These are phyloP conservation scores for Linaria vulgaris DNA, from an alignment of 257 asterid species.

Conservation along the genomic window DNA sequence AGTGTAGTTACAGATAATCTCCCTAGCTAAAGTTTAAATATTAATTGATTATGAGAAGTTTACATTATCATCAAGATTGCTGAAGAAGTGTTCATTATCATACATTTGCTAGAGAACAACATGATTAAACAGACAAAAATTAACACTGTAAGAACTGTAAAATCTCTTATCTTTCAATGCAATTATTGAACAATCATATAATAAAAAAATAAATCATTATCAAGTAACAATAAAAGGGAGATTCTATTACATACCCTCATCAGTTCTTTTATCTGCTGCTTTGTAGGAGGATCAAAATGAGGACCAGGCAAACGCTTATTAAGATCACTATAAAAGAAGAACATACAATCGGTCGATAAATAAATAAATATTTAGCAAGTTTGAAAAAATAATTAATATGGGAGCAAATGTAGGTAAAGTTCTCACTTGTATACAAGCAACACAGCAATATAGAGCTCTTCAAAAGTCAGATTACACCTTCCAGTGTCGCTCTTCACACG, in stretches of 20 bases:
- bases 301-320: conserved; percentile 93
- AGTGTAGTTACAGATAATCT: neutral
- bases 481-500: conserved; percentile 62
- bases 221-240: neutral
- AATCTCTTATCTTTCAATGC: too few species aligned
- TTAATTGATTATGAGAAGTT: too few species aligned
- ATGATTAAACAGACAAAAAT: too few species aligned
- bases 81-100: too few species aligned
- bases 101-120: too few species aligned
- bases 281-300: conserved; percentile 90
- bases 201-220: neutral
- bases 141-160: too few species aligned
- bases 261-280: conserved; percentile 55
- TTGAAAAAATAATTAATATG: neutral
- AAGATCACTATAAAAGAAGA: conserved; percentile 58
- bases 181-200: too few species aligned
- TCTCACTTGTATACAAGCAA: conserved; percentile 83
- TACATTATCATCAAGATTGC: too few species aligned
- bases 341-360: neutral
- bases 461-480: conserved; percentile 56
- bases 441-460: conserved; percentile 85
- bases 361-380: neutral
- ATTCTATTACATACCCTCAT: conserved; percentile 48
- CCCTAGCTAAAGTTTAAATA: too few species aligned
- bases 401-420: conserved; percentile 5